Conservation (phyloP, 345 rosid species). For the Stellera chamaejasme region DNA sequence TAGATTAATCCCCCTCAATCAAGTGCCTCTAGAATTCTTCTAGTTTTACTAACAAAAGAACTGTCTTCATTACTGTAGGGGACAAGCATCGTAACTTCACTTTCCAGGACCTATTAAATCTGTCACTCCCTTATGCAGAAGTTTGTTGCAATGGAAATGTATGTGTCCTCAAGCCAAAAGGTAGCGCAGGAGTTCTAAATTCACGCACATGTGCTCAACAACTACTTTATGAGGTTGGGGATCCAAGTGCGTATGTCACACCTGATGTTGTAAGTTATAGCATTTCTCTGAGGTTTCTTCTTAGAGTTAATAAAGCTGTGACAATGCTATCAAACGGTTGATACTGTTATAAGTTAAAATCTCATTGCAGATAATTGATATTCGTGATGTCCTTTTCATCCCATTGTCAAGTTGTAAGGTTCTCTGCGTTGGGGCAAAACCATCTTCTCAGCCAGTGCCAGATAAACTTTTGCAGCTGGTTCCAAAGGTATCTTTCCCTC, state of each 20-base stretch:
- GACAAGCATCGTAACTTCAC: constrained; percentile 59
- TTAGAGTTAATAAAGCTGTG: neutral
- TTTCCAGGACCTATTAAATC: constrained; percentile 45
- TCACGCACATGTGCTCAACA: constrained; percentile 73
- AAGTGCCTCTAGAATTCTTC: constrained; percentile 7
- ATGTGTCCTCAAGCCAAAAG: constrained; percentile 55
- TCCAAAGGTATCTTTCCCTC: constrained; percentile 41
- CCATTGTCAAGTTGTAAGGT: constrained; percentile 51
- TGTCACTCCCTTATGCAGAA: constrained; percentile 91
- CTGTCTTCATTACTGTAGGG: constrained; percentile 29
- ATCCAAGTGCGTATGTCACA: constrained; percentile 82
- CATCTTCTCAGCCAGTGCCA: constrained; percentile 45
- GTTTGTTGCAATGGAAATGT: constrained; percentile 52
- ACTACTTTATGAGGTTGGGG: constrained; percentile 82
- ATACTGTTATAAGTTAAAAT: neutral
- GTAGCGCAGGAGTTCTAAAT: constrained; percentile 76
- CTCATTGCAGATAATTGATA: constrained; percentile 56
- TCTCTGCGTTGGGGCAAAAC: constrained; percentile 68
- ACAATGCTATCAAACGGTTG: neutral
- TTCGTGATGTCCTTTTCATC: constrained; percentile 57
- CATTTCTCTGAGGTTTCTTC: neutral
- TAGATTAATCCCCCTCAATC: constrained; percentile 1
- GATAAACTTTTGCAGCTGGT: constrained; percentile 65
- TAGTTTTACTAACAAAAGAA: neutral
- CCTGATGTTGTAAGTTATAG: constrained; percentile 75